Base-by-base conservation (phyloP, 768 basidiomycete species). In the Candolleomyces efflorescens region DNA sequence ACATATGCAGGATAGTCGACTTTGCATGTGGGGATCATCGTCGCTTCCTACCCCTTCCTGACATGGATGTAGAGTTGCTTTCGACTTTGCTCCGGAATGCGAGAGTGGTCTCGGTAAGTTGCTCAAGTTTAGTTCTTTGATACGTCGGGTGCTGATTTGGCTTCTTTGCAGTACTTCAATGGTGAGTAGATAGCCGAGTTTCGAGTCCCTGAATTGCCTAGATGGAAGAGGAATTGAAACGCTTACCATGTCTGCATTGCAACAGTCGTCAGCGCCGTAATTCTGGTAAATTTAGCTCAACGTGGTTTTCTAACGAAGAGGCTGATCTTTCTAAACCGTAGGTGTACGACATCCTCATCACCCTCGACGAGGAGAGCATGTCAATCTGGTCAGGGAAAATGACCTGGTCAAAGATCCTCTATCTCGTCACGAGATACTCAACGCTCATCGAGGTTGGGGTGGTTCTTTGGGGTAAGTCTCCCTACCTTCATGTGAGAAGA, bases 381-480 rank as follows among this genome's bases (percentile, higher is more conserved):
- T 55, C 58, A 12, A 62, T 67, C 13, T 67, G 67, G 66, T 44
- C 37, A 18, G 39, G 56, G 13, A 56, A 59, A 47, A 60, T 59
- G 62, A 64, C 54, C 24, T 36, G 45, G 18, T 59, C 53, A 13
- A 67, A 64, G 37, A 39, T 63, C 17, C 49, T 67, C 37, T 67
- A 64, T 45, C 13, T 67, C 41, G 23, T 67, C 13, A 63, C 62
- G 39, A 61, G 63, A 51, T 67, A 67, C 24, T 62, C 62, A 18
- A 53, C 62, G 3, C 59, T 67, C 38, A 37, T 63, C 3, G 65
- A 67, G 45, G 63, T 59, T n/a, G 64, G 55, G 10, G 58, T 65
- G 6, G 53, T 67, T 15, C 59, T 64, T 3, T 62, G 56, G 48
- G 62, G 67, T 67, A 50, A 51, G 63, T 55, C 9, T 55, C 6